Conservation (phyloP, 768 basidiomycete species). For the Mycena galopus region DNA sequence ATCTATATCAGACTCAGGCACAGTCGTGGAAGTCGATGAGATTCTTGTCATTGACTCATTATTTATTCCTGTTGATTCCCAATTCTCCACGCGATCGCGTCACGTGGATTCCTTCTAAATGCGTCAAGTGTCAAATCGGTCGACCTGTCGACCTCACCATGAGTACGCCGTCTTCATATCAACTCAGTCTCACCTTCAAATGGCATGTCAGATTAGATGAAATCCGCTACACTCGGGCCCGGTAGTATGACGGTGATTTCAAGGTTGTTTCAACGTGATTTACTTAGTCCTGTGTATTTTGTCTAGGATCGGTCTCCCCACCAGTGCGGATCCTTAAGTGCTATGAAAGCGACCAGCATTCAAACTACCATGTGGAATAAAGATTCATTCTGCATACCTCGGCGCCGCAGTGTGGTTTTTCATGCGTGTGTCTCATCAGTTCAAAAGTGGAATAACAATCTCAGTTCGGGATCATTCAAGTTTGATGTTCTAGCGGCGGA, state of each 20-base stretch:
- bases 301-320: too few relatives aligned
- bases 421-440: conserved; percentile 5
- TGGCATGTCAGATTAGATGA: too few relatives aligned
- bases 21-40: not conserved
- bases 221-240: too few relatives aligned
- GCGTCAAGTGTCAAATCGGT: not conserved
- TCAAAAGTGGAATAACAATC: not conserved
- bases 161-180: too few relatives aligned
- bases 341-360: not conserved
- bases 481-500: too few relatives aligned
- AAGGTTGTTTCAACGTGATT: too few relatives aligned
- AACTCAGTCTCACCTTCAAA: too few relatives aligned
- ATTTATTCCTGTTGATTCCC: not conserved
- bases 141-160: not conserved
- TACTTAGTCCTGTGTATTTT: too few relatives aligned
- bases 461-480: conserved; percentile 1
- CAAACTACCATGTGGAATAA: not conserved
- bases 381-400: not conserved
- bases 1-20: not conserved
- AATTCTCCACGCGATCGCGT: not conserved
- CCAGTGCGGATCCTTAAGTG: not conserved
- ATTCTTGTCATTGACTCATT: not conserved
- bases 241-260: too few relatives aligned
- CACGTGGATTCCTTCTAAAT: not conserved
- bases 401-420: not conserved